Evolutionary conservation across 2,329 filamentous ascomycete genomes (phyloP), one percentile per base, ranked within the genome.

Genomic region (Sporothrix euskadiensis): DNA sequence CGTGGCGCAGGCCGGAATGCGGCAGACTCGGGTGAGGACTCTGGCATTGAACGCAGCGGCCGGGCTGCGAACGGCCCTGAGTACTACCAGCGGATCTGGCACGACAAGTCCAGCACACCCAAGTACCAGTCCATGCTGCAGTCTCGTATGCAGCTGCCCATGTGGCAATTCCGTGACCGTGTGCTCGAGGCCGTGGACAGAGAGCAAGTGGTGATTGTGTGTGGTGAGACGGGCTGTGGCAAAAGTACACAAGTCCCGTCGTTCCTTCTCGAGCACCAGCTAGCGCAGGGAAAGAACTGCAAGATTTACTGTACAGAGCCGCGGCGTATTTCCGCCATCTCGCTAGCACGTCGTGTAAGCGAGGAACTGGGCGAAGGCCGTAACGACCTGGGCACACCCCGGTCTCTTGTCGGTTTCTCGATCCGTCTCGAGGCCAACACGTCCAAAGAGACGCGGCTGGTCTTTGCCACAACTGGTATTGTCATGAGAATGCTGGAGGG

Each of bases 201-300:
- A 30, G 88, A 97, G 76, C 94, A 96, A 78, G 92, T 97, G 10
- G 90, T 96, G 10, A 98, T 99, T 74, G 89, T 99, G 41, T 98
- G 95, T 80, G 96, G 96, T 80, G 96, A 99, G 83, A 99, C 96
- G 2, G 96, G 96, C 77, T 98, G 92, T 80, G 96, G 96, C 76
- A 99, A 99, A 84, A 98, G 94, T 81, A 99, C 96, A 0, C 96
- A 99, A 79, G 92, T 98, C n/a, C 96, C 96, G 5, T 91, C 94
- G 0, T 98, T 97, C 79, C 88, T 99, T 71, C 85, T 99, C 8
- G 96, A 99, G 81, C 89, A 97, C 78, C 91, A 98, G 79, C 87
- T 99, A 69, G 88, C 89, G 3, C 88, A 91, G 75, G 95, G 94
- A 4, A 91, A 90, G 76, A 85, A 89, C 5, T 98, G 94, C 83